Conservation (phyloP, 1,139 yeast species). For the Hyphopichia burtonii region DNA sequence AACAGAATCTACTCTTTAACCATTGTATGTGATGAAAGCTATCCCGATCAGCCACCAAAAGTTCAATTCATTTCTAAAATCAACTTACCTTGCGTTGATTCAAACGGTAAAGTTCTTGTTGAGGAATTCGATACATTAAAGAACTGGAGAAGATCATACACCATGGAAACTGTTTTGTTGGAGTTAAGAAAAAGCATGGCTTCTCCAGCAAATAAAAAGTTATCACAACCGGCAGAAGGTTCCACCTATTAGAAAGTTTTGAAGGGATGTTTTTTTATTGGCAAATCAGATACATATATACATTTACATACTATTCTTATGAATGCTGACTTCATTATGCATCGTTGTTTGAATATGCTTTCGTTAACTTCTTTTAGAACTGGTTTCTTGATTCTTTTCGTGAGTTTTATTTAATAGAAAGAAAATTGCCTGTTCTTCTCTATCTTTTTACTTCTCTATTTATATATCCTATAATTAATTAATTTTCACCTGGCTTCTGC, state of each 20-base stretch:
- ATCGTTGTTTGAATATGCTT: not conserved
- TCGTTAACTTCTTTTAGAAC: not conserved
- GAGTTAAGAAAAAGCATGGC: constrained; percentile 90
- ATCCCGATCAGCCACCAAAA: constrained; percentile 87
- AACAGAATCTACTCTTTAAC: constrained; percentile 86
- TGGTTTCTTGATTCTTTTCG: not conserved
- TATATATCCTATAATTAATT: not conserved
- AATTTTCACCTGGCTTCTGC: not conserved
- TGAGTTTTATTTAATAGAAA: not conserved
- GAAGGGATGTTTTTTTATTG: not conserved
- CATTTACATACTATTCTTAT: not conserved
- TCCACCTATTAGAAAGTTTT: constrained; percentile 46
- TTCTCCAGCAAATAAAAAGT: constrained; percentile 72
- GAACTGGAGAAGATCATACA: constrained; percentile 83
- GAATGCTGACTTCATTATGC: not conserved
- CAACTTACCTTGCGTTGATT: constrained; percentile 86
- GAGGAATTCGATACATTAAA: constrained; percentile 66
- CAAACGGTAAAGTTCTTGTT: constrained; percentile 63
- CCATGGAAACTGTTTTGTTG: constrained; percentile 87
- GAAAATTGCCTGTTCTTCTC: not conserved
- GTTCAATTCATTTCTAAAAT: constrained; percentile 80
- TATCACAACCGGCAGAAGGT: constrained; percentile 92
- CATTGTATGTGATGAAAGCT: constrained; percentile 77
- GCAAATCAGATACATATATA: not conserved
- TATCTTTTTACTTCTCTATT: not conserved